phyloP scores from a whole-genome alignment of 148 eudicot species.

The Nepenthes mirabilis region DNA sequence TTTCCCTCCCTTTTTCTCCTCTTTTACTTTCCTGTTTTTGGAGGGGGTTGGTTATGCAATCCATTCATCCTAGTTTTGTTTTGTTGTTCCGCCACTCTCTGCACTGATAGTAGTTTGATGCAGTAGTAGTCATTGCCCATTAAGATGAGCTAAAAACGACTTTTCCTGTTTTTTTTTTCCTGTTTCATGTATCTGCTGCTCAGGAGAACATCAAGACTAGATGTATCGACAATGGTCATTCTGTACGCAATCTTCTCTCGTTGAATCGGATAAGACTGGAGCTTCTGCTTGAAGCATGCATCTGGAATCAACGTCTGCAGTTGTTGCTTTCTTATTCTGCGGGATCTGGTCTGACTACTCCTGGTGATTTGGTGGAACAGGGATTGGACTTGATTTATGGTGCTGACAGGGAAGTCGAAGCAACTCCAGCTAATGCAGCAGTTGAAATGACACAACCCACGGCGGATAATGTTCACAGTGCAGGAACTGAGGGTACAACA shows the following conservation, averaged over 20 bases:
- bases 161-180: too few relatives aligned
- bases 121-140: too few relatives aligned
- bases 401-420: constrained; percentile 5
- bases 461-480: background rate
- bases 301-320: constrained; percentile 75
- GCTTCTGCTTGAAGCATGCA: constrained; percentile 58
- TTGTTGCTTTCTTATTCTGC: constrained; percentile 40
- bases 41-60: background rate
- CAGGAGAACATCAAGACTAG: constrained; percentile 45
- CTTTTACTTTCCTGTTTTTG: background rate
- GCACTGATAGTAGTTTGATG: too few relatives aligned
- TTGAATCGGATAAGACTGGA: constrained; percentile 57
- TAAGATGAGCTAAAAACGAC: too few relatives aligned
- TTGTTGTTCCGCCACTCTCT: too few relatives aligned
- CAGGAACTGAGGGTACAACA: constrained; percentile 2
- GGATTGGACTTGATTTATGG: constrained; percentile 2
- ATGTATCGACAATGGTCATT: constrained; percentile 24
- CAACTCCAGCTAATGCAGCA: background rate
- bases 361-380: constrained; percentile 6
- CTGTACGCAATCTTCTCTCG: constrained; percentile 37
- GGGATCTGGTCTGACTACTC: constrained; percentile 9
- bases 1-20: too few relatives aligned
- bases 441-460: background rate
- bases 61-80: background rate
- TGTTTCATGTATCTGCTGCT: background rate